Base-by-base conservation (phyloP, 495 filamentous ascomycete species). In the Apiosordaria backusii region DNA sequence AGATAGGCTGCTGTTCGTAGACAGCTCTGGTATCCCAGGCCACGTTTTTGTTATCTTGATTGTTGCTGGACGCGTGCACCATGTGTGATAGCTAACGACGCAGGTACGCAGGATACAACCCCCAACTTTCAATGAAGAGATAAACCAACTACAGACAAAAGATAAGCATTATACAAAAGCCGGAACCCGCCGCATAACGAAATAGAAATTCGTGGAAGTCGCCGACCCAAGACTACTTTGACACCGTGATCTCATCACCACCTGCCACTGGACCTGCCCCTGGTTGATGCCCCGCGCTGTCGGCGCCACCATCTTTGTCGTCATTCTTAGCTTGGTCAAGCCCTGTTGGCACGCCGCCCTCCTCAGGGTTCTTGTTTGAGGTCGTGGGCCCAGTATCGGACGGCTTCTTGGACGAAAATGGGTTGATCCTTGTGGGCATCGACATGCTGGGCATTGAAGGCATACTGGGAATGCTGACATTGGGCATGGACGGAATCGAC, bases 401-500 rank as follows among this genome's bases (percentile, higher is more conserved):
- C 4, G 57, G 19, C 7, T 65, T 66, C 50, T 67, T 70, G 10
- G 23, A 67, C 22, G 67, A 65, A 50, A 70, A 74, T 10, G 67
- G 50, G 5, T 65, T 67, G 19, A 69, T 64, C 1, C 65, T 60
- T 50, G 60, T 67, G 3, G 71, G 70, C 64, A 71, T 64, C 54
- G 68, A 71, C 45, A 75, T 62, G 35, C 5, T 45, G 7, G 70
- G 68, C 58, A 74, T 74, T 52, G 50, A 65, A 10, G 72, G 72
- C 65, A 74, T 68, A 19, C 29, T 71, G 15, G 71, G 70, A 65
- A 74, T 70, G 35, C 63, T 62, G 57, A 69, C 61, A 60, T 25
- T 60, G 4, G 70, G 67, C 66, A 75, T 67, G 53, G 57, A 54
- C 1, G 75, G 75, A 62, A 77, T 75, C 16, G 64, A 57, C 1